A percentile compares a stretch with the other conserved stretches of the same genome.
These are phyloP conservation scores for Royoungia palumana DNA, from an alignment of 768 basidiomycete genomes.

Conservation along the genomic window DNA sequence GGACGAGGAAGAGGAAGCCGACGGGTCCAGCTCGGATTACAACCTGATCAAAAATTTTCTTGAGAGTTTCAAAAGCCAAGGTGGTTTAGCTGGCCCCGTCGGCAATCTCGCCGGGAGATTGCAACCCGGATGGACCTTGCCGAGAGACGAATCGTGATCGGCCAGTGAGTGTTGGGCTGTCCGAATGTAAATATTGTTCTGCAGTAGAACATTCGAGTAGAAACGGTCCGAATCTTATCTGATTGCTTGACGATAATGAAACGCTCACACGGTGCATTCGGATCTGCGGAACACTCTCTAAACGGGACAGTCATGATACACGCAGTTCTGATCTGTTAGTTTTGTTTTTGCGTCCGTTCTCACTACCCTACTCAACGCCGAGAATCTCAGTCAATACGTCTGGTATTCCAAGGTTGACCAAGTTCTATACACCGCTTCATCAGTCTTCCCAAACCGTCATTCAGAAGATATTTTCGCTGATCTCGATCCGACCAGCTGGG, in stretches of 20 bases:
- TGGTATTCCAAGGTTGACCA: slow-evolving; percentile 78
- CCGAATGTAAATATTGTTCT: too few relatives aligned
- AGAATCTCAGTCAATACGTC: slow-evolving; percentile 81
- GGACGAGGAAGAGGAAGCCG: slow-evolving; percentile 54
- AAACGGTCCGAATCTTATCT: slow-evolving; percentile 1
- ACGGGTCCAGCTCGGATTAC: slow-evolving; percentile 65
- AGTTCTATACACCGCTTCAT: slow-evolving; percentile 83
- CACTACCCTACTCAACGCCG: slow-evolving; percentile 17
- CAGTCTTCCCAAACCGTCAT: slow-evolving; percentile 61
- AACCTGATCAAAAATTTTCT: slow-evolving; percentile 94
- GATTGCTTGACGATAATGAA: background rate
- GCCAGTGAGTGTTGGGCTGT: too few relatives aligned
- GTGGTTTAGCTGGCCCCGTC: slow-evolving; percentile 86
- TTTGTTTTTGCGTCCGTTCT: slow-evolving; percentile 18
- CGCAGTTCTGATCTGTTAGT: slow-evolving; percentile 79
- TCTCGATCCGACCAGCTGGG: slow-evolving; percentile 74
- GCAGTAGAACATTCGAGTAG: background rate
- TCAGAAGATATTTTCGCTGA: slow-evolving; percentile 86
- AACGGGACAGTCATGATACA: slow-evolving; percentile 59
- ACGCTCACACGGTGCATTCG: background rate
- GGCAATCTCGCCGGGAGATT: slow-evolving; percentile 85
- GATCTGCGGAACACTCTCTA: background rate
- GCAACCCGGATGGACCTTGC: slow-evolving; percentile 70
- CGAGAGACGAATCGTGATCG: slow-evolving; percentile 55
- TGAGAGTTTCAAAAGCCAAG: slow-evolving; percentile 94